Conservation (phyloP, 306 rosid species). For the Quercus parvula region DNA sequence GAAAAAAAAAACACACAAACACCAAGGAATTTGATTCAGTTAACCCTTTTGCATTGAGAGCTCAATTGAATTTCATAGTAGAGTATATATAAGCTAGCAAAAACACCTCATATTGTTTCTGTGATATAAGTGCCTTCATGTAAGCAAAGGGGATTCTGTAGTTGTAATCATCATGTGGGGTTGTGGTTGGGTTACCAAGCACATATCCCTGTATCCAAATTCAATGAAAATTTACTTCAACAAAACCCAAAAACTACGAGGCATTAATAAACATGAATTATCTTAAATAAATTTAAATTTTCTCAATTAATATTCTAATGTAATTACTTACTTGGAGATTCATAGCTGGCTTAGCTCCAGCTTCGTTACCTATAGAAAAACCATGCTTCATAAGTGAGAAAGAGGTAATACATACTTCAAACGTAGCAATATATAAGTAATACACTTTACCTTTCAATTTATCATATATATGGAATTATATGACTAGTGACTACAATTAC, state of each 20-base stretch:
- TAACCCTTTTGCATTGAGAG: too few species aligned
- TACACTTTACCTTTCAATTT: too few species aligned
- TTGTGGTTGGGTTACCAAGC: slow-evolving; percentile 14
- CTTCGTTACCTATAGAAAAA: slow-evolving; percentile 23
- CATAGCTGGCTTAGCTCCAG: slow-evolving; percentile 27
- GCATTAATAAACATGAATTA: not conserved
- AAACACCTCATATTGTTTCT: slow-evolving; percentile 1
- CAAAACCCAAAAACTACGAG: too few species aligned
- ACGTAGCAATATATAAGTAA: too few species aligned
- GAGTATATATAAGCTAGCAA: slow-evolving; percentile 13
- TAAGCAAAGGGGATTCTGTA: slow-evolving; percentile 6
- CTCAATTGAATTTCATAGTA: too few species aligned
- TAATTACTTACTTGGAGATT: slow-evolving; percentile 41
- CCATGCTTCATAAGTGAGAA: slow-evolving; percentile 6
- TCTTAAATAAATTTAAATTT: not conserved
- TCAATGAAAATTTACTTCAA: not conserved
- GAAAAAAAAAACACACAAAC: too few species aligned
- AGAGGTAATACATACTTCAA: too few species aligned
- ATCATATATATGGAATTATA: too few species aligned
- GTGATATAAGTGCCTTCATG: slow-evolving; percentile 14
- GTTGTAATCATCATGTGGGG: not conserved
- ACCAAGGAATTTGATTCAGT: too few species aligned
- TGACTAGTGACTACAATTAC: too few species aligned
- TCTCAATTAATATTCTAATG: too few species aligned
- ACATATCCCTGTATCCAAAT: slow-evolving; percentile 13